Conservation (phyloP, 2,329 filamentous ascomycete genomes). For the Hypomyces rosellus region DNA sequence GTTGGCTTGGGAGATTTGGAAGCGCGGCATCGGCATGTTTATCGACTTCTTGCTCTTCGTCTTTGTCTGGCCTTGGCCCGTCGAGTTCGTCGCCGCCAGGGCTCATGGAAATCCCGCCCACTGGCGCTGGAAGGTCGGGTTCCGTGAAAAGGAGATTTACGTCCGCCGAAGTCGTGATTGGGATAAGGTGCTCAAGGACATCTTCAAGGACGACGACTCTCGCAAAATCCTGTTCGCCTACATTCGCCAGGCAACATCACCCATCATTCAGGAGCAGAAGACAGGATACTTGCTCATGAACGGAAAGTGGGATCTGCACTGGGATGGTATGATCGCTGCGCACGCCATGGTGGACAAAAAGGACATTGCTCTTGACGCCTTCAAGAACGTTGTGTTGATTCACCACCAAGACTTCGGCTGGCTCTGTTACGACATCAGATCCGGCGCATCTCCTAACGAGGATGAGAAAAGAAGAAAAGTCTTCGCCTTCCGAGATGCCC, state of each 20-base stretch:
- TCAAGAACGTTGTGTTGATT: slow-evolving; percentile 65
- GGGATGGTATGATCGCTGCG: slow-evolving; percentile 69
- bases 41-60: slow-evolving; percentile 66
- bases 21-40: slow-evolving; percentile 59
- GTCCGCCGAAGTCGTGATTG: slow-evolving; percentile 71
- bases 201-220: slow-evolving; percentile 45
- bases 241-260: slow-evolving; percentile 62
- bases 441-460: slow-evolving; percentile 45
- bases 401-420: slow-evolving; percentile 64
- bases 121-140: slow-evolving; percentile 73
- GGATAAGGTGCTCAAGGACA: slow-evolving; percentile 53
- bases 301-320: slow-evolving; percentile 81
- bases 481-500: slow-evolving; percentile 69
- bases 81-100: slow-evolving; percentile 61
- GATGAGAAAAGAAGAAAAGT: slow-evolving; percentile 67
- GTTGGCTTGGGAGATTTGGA: slow-evolving; percentile 49
- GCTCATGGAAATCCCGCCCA: slow-evolving; percentile 53
- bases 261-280: slow-evolving; percentile 62
- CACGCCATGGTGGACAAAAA: slow-evolving; percentile 62
- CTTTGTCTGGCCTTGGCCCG: slow-evolving; percentile 67
- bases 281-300: slow-evolving; percentile 86
- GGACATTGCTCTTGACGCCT: slow-evolving; percentile 54
- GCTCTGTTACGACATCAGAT: slow-evolving; percentile 53
- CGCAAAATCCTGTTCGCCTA: slow-evolving; percentile 54
- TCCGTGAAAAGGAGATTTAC: slow-evolving; percentile 72